A percentile compares a stretch with the other conserved stretches of the same genome.
Conservation (phyloP, 257 asterid genomes). For the Anisodus tanguticus region DNA sequence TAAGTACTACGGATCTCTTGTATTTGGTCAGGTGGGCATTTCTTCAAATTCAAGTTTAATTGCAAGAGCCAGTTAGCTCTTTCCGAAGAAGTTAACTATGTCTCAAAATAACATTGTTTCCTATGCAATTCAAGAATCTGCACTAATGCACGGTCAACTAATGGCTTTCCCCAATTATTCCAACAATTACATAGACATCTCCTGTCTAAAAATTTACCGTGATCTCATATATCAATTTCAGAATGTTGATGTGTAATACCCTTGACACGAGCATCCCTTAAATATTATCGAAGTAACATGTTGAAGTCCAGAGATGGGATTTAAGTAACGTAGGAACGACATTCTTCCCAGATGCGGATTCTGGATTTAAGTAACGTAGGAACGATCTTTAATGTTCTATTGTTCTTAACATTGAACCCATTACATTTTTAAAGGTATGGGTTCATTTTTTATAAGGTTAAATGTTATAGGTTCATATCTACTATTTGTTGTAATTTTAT, state of each 20-base stretch:
- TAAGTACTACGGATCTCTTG: not conserved
- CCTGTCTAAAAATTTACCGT: not conserved
- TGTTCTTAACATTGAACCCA: too few relatives aligned
- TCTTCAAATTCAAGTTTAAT: not conserved
- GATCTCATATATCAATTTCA: not conserved
- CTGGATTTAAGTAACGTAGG: not conserved
- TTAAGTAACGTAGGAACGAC: not conserved
- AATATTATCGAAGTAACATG: not conserved
- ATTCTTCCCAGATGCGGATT: not conserved
- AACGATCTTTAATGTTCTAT: not conserved
- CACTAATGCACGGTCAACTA: not conserved
- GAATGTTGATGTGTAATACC: not conserved
- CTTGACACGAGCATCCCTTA: not conserved
- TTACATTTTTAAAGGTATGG: too few relatives aligned
- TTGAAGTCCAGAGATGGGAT: not conserved
- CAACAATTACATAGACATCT: not conserved
- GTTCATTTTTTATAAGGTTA: too few relatives aligned
- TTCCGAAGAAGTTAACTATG: not conserved
- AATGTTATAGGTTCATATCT: too few relatives aligned
- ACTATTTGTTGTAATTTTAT: too few relatives aligned
- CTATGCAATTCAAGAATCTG: not conserved
- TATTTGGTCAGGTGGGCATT: not conserved
- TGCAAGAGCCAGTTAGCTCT: not conserved
- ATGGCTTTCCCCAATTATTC: not conserved
- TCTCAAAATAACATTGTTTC: not conserved